Evolutionary conservation across 257 asterid genomes (phyloP), one percentile per base, ranked within the genome.

Genomic region (Buddleja alternifolia): DNA sequence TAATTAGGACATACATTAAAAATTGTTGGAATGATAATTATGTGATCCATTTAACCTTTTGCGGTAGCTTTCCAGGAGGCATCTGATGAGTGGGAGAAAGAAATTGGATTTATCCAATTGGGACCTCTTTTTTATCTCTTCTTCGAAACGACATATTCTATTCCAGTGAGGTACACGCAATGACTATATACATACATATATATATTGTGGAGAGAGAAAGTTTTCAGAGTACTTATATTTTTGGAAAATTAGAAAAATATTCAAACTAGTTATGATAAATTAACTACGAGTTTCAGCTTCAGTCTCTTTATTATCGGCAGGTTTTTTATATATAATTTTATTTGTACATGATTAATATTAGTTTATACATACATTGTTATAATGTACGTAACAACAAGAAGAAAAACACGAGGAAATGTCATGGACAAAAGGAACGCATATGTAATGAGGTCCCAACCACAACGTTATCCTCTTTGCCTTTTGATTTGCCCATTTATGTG

Each of bases 31-130:
- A n/a, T n/a, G n/a, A n/a, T n/a, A n/a, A n/a, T n/a, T n/a, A n/a
- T 55, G 24, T 8, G 52, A 42, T 67, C 58, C 16, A 54, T 21
- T 21, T 66, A 32, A 56, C 67, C 75, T 81, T 66, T 10, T 32
- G 68, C 34, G 52, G 83, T 61, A 74, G 71, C 81, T 79, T 84
- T 86, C 76, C 24, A 29, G 51, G 73, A 72, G 73, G 93, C 83
- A 89, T 89, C 87, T 72, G 60, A 48, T 86, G 88, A 82, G 84
- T 78, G 77, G 93, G 93, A 86, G 83, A 81, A 78, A 21, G 74
- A 65, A 77, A 81, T 86, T 75, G 88, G 77, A 75, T 84, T 83
- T 86, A 88, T 88, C 93, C 92, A 84, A 45, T 83, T 80, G 88
- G 86, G 90, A 83, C 87, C 83, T 73, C 50, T 71, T 72, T 74